These are phyloP conservation scores for Viridothelium virens DNA, from an alignment of 495 filamentous ascomycete species.

Conservation along the genomic window DNA sequence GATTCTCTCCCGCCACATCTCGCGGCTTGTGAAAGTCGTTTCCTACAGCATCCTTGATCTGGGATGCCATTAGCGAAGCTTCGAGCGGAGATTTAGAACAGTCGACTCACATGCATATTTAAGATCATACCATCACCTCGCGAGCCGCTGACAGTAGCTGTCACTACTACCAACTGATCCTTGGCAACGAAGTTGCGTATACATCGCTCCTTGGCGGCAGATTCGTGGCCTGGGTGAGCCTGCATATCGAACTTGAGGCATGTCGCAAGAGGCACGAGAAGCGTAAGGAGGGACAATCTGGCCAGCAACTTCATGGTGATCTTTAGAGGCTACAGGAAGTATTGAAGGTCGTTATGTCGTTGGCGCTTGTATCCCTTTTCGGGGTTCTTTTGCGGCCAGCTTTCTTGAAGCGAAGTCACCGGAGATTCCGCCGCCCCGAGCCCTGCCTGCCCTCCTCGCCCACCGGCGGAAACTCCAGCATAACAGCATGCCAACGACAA, in stretches of 20 bases:
- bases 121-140: slow-evolving; percentile 89
- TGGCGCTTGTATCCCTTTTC: background rate
- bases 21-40: slow-evolving; percentile 90
- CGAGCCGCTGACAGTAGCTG: slow-evolving; percentile 71
- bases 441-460: background rate
- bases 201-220: slow-evolving; percentile 66
- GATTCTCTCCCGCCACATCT: slow-evolving; percentile 83
- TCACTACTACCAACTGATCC: slow-evolving; percentile 97
- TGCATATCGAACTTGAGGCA: slow-evolving; percentile 91
- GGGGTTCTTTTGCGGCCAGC: background rate
- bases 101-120: slow-evolving; percentile 72
- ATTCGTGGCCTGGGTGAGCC: slow-evolving; percentile 53
- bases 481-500: background rate
- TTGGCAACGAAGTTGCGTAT: slow-evolving; percentile 92
- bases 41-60: slow-evolving; percentile 92
- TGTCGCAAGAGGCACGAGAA: slow-evolving; percentile 48
- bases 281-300: slow-evolving; percentile 3
- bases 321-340: background rate
- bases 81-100: background rate
- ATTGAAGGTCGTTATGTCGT: background rate
- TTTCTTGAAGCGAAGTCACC: slow-evolving; percentile 2
- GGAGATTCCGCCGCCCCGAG: background rate
- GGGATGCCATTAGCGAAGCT: background rate
- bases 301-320: background rate
- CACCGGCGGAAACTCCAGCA: too few species aligned